These are phyloP conservation scores for Trifolium pratense DNA, from an alignment of 306 rosid species.

Conservation along the genomic window DNA sequence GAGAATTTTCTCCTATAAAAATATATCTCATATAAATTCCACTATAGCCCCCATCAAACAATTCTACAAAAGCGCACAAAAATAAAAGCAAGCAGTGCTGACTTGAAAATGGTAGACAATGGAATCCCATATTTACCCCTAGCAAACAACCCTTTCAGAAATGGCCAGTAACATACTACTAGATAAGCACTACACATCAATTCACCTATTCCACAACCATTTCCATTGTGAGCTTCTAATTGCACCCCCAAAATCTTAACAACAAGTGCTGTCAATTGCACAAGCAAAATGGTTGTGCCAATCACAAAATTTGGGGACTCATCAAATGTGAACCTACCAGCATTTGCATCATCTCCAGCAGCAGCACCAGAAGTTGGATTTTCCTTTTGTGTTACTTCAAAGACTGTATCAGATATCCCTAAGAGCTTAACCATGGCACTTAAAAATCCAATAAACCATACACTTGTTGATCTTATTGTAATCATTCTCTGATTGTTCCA, in stretches of 20 bases:
- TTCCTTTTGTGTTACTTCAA: slow-evolving; percentile 73
- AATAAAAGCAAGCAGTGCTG: slow-evolving; percentile 44
- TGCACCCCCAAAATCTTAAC: slow-evolving; percentile 44
- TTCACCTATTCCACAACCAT: slow-evolving; percentile 60
- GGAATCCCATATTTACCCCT: slow-evolving; percentile 72
- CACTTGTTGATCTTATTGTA: slow-evolving; percentile 50
- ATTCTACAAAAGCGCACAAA: slow-evolving; percentile 48
- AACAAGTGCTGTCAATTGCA: slow-evolving; percentile 52
- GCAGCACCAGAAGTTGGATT: slow-evolving; percentile 32
- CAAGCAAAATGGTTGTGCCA: slow-evolving; percentile 61
- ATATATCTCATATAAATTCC: too few species aligned
- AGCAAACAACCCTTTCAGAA: slow-evolving; percentile 61
- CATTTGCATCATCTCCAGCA: slow-evolving; percentile 38
- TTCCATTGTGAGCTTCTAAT: slow-evolving; percentile 9
- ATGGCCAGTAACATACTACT: slow-evolving; percentile 59
- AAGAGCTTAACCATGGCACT: slow-evolving; percentile 50
- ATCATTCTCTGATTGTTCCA: slow-evolving; percentile 79
- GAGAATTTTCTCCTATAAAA: too few species aligned
- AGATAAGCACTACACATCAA: slow-evolving; percentile 43
- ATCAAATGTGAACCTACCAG: slow-evolving; percentile 58
- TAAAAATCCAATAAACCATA: slow-evolving; percentile 59
- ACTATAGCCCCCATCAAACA: background rate
- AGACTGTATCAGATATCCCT: slow-evolving; percentile 61
- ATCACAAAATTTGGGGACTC: slow-evolving; percentile 62
- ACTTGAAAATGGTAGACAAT: slow-evolving; percentile 53